Conservation (phyloP, 2,329 filamentous ascomycete genomes). For the Ceratocystis diversiconidia region DNA sequence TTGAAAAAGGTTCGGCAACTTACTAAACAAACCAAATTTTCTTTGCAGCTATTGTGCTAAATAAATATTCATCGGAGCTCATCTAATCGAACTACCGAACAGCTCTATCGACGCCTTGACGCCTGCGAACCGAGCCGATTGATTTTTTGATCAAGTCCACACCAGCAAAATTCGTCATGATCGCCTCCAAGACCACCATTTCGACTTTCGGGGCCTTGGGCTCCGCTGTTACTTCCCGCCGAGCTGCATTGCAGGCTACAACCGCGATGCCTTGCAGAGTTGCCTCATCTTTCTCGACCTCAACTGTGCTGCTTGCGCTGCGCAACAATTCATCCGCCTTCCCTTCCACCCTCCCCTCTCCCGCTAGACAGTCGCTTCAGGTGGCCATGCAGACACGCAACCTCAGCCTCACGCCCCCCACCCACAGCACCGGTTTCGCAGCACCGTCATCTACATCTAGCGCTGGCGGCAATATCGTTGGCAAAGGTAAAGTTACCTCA, state of each 20-base stretch:
- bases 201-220: slow-evolving; percentile 1
- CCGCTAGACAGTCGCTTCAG: not conserved
- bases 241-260: not conserved
- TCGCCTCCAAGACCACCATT: slow-evolving; percentile 10
- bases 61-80: too few species aligned
- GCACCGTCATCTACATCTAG: slow-evolving; percentile 20
- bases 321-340: slow-evolving; percentile 5
- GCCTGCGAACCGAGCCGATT: not conserved
- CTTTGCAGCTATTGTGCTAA: too few species aligned
- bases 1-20: not conserved
- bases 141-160: not conserved
- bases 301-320: slow-evolving; percentile 2
- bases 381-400: slow-evolving; percentile 10
- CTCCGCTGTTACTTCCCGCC: not conserved
- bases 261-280: not conserved
- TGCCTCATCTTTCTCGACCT: slow-evolving; percentile 9
- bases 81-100: not conserved
- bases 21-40: not conserved
- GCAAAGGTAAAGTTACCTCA: not conserved
- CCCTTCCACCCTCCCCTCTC: not conserved
- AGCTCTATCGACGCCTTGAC: not conserved
- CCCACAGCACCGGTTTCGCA: slow-evolving; percentile 15
- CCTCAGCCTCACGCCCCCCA: slow-evolving; percentile 12
- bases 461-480: slow-evolving; percentile 22
- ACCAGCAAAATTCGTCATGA: not conserved